A percentile compares a stretch with the other conserved stretches of the same genome.
Conservation (phyloP, 257 asterid genomes). For the Pogostemon cablin region DNA sequence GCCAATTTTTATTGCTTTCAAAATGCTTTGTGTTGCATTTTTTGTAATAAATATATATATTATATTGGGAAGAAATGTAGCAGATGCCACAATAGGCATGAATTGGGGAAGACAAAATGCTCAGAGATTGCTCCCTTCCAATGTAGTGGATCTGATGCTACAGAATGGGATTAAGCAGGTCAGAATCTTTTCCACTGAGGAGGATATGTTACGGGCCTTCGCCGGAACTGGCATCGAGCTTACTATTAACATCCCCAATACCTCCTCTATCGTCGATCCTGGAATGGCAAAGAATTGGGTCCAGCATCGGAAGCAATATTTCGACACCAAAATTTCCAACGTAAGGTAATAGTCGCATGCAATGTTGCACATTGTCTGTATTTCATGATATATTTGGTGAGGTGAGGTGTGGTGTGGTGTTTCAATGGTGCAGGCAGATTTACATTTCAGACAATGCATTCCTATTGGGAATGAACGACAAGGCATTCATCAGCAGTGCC, state of each 20-base stretch:
- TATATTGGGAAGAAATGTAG: not conserved
- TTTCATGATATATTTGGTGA: no score
- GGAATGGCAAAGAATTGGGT: not conserved
- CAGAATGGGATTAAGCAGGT: slow-evolving; percentile 31
- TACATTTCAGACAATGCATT: slow-evolving; percentile 11
- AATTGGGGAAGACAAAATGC: slow-evolving; percentile 35
- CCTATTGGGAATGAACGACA: not conserved
- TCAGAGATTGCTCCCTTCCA: slow-evolving; percentile 37
- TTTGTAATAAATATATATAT: not conserved
- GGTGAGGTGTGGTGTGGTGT: no score
- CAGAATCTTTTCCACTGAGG: slow-evolving; percentile 18
- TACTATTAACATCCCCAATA: not conserved
- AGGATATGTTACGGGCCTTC: slow-evolving; percentile 31
- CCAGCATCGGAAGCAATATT: fast-evolving
- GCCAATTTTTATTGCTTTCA: not conserved
- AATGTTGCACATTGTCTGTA: no score
- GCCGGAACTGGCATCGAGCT: slow-evolving; percentile 30
- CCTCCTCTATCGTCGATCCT: not conserved
- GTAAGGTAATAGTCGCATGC: slow-evolving; percentile 27
- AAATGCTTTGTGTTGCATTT: not conserved
- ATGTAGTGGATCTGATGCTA: slow-evolving; percentile 44
- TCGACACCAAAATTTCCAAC: not conserved
- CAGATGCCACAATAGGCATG: slow-evolving; percentile 31
- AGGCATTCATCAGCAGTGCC: fast-evolving
- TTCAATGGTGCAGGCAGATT: slow-evolving; percentile 25